Evolutionary conservation across 805 yeast genomes (phyloP).

Genomic region (Komagataella phaffii): DNA sequence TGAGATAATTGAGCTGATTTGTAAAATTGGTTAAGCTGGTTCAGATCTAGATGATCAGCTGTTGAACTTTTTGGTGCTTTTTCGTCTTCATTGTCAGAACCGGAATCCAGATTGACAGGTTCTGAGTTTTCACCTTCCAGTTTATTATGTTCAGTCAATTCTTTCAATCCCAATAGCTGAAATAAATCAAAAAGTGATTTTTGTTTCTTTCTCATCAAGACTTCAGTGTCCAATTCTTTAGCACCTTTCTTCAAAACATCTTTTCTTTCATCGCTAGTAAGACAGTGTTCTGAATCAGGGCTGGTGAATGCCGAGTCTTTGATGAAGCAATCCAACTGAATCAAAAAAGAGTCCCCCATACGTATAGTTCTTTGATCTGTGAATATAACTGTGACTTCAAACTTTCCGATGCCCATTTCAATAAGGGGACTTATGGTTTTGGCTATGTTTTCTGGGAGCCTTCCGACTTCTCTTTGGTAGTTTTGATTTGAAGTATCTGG

Average conservation of each 20-base stretch:
- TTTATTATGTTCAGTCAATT: neutral
- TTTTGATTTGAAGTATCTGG: conserved; percentile 6
- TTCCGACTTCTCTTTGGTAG: conserved; percentile 52
- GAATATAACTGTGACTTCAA: conserved; percentile 44
- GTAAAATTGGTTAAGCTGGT: conserved; percentile 69
- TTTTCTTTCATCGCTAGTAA: neutral
- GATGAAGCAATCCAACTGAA: conserved; percentile 58
- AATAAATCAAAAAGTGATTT: conserved; percentile 42
- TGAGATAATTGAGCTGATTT: conserved; percentile 38
- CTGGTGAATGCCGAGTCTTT: conserved; percentile 31
- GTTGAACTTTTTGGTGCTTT: conserved; percentile 4
- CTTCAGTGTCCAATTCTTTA: conserved; percentile 41
- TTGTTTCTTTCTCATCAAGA: conserved; percentile 36
- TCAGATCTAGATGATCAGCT: conserved; percentile 34
- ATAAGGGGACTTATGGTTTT: conserved; percentile 51
- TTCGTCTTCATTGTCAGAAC: conserved; percentile 6
- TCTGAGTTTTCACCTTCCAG: conserved; percentile 3
- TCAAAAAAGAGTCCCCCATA: conserved; percentile 63
- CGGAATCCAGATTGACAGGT: conserved; percentile 5
- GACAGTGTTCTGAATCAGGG: neutral
- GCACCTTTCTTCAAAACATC: conserved; percentile 11
- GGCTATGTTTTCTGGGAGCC: conserved; percentile 62
- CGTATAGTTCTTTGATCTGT: conserved; percentile 40
- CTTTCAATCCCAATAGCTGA: conserved; percentile 23
- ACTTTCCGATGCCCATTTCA: conserved; percentile 36